phyloP scores from a whole-genome alignment of 345 rosid species.

The Heritiera littoralis region DNA sequence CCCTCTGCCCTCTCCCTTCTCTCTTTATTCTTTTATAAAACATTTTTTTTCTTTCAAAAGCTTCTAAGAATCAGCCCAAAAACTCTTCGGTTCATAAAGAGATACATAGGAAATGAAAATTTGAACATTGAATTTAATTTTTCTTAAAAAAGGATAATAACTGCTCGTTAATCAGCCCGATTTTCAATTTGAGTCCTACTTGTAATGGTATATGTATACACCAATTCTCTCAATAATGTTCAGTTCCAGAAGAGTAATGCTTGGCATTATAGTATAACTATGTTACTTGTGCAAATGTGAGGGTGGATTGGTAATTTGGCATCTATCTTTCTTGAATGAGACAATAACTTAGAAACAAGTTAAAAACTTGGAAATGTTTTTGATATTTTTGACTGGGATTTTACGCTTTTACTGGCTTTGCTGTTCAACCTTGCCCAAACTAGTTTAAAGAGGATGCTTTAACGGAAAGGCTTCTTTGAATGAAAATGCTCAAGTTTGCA shows the following conservation, averaged over 20 bases:
- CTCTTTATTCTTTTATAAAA: not conserved
- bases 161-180: not conserved
- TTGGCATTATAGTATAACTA: not conserved
- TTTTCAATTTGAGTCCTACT: not conserved
- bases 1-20: too few relatives aligned
- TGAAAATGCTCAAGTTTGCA: not conserved
- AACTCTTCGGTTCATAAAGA: not conserved
- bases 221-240: not conserved
- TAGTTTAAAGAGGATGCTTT: not conserved
- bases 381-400: not conserved
- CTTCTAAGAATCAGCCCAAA: not conserved
- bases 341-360: slow-evolving; percentile 5
- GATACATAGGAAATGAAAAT: too few relatives aligned
- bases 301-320: not conserved
- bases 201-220: too few relatives aligned
- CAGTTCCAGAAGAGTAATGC: too few relatives aligned
- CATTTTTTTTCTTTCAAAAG: not conserved
- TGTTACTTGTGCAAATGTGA: not conserved
- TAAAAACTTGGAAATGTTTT: not conserved
- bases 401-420: not conserved
- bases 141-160: too few relatives aligned
- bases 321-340: not conserved
- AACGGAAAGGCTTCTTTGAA: not conserved
- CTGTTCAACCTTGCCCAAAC: not conserved
- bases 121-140: too few relatives aligned